Conservation (phyloP, 306 rosid genomes). For the Cucumis melo region DNA sequence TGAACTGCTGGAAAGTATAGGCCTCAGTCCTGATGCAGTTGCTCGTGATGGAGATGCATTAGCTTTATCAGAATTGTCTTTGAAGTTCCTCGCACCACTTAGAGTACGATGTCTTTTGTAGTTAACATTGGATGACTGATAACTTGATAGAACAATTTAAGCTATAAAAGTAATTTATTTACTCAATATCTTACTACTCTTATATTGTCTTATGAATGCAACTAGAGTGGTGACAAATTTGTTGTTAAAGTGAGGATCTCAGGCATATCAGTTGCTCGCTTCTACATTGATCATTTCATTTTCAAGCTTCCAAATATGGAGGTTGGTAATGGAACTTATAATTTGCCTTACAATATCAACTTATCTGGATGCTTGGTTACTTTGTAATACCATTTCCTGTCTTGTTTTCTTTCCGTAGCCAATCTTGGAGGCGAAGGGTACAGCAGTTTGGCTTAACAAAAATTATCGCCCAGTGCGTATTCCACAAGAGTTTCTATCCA, state of each 20-base stretch:
- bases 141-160: not conserved
- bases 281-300: constrained; percentile 58
- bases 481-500: constrained; percentile 57
- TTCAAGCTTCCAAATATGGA: constrained; percentile 69
- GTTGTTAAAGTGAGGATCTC: constrained; percentile 49
- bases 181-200: not conserved
- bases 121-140: not conserved
- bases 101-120: constrained; percentile 36
- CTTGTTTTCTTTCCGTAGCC: constrained; percentile 34
- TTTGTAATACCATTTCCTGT: not conserved
- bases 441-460: constrained; percentile 75
- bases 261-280: constrained; percentile 57
- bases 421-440: constrained; percentile 68
- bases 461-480: constrained; percentile 62
- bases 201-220: constrained; percentile 10
- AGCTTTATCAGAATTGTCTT: constrained; percentile 57
- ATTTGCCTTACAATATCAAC: not conserved
- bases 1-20: constrained; percentile 49
- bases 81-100: constrained; percentile 76
- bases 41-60: constrained; percentile 58
- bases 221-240: constrained; percentile 71
- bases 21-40: constrained; percentile 45
- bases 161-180: not conserved
- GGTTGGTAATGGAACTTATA: constrained; percentile 22
- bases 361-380: constrained; percentile 10